A percentile compares a stretch with the other conserved stretches of the same genome.
Evolutionary conservation across 2,329 filamentous ascomycete genomes (phyloP).

Genomic region (Trichophyton schoenleinii): DNA sequence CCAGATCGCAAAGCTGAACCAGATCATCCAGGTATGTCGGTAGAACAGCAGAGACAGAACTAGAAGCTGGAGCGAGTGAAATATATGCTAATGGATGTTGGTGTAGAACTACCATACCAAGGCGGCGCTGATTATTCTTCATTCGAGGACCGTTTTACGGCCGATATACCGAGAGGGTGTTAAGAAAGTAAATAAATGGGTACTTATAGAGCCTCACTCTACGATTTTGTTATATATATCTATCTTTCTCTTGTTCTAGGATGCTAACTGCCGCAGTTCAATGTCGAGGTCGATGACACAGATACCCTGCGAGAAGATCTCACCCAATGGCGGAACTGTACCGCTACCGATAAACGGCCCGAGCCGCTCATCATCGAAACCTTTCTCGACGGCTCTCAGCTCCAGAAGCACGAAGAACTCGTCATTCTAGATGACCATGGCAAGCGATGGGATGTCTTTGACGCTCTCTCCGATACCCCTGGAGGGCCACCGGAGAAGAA

Average conservation of each 20-base stretch:
- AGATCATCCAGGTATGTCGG: constrained; percentile 72
- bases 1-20: constrained; percentile 67
- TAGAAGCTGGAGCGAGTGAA: too few species aligned
- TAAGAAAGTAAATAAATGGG: constrained; percentile 75
- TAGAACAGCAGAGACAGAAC: not conserved
- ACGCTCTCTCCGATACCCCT: constrained; percentile 57
- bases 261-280: constrained; percentile 52
- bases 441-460: constrained; percentile 83
- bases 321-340: constrained; percentile 65
- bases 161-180: constrained; percentile 43
- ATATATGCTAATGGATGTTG: not conserved
- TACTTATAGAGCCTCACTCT: constrained; percentile 28
- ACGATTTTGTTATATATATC: not conserved
- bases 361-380: constrained; percentile 81
- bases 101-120: constrained; percentile 81
- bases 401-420: constrained; percentile 74
- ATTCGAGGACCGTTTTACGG: constrained; percentile 62
- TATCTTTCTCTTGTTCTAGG: not conserved
- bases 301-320: constrained; percentile 76
- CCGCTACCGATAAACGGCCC: constrained; percentile 63
- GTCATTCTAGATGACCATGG: constrained; percentile 80
- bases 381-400: constrained; percentile 65
- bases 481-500: constrained; percentile 15
- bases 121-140: constrained; percentile 69
- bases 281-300: constrained; percentile 85